Conservation (phyloP, 352 stramenopile species). For the Heterotrichella gracilis region DNA sequence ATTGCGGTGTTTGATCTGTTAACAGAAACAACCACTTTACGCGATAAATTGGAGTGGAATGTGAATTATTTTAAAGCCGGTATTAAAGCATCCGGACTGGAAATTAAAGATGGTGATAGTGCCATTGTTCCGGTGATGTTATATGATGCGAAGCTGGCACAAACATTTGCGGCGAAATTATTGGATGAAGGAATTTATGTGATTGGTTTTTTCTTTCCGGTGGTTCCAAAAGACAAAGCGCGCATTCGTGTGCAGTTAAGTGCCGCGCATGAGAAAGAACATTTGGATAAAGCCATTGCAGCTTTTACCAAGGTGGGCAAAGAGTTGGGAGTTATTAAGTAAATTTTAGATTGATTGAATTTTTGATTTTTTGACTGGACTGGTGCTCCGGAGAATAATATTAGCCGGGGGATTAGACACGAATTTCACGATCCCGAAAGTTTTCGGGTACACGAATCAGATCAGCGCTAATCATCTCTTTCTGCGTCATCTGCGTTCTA, state of each 20-base stretch:
- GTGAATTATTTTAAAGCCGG: constrained; percentile 10
- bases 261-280: constrained; percentile 49
- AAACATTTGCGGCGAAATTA: constrained; percentile 50
- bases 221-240: constrained; percentile 53
- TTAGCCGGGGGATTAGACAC: too few relatives aligned
- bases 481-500: too few relatives aligned
- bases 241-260: constrained; percentile 56
- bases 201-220: constrained; percentile 61
- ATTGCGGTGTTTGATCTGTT: constrained; percentile 65
- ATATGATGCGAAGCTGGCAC: constrained; percentile 46
- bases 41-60: constrained; percentile 12
- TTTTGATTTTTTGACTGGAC: too few relatives aligned
- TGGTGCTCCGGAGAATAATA: too few relatives aligned
- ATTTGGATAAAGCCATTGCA: constrained; percentile 50
- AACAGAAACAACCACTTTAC: constrained; percentile 18
- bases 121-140: constrained; percentile 58
- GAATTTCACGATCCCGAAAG: too few relatives aligned
- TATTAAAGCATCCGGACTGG: constrained; percentile 13
- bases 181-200: constrained; percentile 60
- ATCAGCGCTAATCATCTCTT: too few relatives aligned
- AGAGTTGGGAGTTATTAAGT: constrained; percentile 22
- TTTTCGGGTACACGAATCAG: too few relatives aligned
- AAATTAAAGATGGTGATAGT: constrained; percentile 30
- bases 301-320: constrained; percentile 57
- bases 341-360: too few relatives aligned